Base-by-base conservation (phyloP, 75 land plant species). In the Larix kaempferi region DNA sequence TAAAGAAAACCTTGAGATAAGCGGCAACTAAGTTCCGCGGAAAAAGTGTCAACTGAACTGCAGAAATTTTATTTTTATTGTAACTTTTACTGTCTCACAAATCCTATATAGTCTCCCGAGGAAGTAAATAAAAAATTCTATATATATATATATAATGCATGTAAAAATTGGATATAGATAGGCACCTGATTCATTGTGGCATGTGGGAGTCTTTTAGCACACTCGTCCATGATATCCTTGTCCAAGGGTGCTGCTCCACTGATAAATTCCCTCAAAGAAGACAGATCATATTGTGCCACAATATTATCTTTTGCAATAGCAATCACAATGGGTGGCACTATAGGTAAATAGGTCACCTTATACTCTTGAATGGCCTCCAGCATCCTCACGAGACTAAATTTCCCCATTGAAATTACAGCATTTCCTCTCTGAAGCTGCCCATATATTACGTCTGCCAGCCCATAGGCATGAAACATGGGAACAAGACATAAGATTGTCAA, bases 381-480 rank as follows among this genome's bases (percentile, higher is more conserved):
- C 59, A 84, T 73, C 84, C 54, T 58, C 61, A 78, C 78, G 33
- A 93, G 55, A 2, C 88, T 91, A 59, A 91, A 95, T 71, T 80
- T 88, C 11, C 21, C 73, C 92, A 92, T 80, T 26, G 81, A 41
- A 13, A 95, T 90, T 2, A 93, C 83, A 15, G 83, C 35, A 61
- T 85, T 86, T 49, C 92, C 93, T 44, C 86, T 85, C 78, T 76
- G 76, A 27, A 95, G 86, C 69, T 84, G 85, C 13, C 81, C 82
- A 56, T 80, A 85, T 4, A 75, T 57, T 6, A 93, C 69, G 4
- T 86, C 71, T 0, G 90, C 71, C 56, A 95, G 74, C 41, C 94
- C 95, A 67, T 86, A 95, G 17, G 93, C 80, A 78, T 95, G 98
- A 65, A 91, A 95, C 95, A 95, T 79, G 0, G 98, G 98, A 6